Evolutionary conservation across 441 rosid species (phyloP).

Genomic region (Viola pubescens): DNA sequence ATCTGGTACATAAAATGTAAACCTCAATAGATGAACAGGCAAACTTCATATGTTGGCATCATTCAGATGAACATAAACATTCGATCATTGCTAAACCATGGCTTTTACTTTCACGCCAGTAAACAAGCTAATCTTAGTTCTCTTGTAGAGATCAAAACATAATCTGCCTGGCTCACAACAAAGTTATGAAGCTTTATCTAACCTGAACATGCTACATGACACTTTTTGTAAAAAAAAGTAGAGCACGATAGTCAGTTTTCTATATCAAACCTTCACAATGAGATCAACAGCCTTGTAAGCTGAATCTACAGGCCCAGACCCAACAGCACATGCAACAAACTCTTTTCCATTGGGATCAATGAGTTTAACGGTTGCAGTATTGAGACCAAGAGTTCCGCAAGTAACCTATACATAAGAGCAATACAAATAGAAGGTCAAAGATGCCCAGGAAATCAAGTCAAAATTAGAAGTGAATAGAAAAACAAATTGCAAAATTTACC

Average conservation of each 20-base stretch:
- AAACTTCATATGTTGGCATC: no score
- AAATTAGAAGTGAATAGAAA: slow-evolving; percentile 1
- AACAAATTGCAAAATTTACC: slow-evolving; percentile 32
- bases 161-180: no score
- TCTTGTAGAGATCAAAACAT: no score
- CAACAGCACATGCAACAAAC: slow-evolving; percentile 66
- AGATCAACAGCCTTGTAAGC: slow-evolving; percentile 92
- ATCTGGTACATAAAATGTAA: no score
- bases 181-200: no score
- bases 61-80: no score
- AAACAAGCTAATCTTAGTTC: no score
- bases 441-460: not conserved
- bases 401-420: slow-evolving; percentile 60
- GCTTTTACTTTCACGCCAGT: no score
- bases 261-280: slow-evolving; percentile 55
- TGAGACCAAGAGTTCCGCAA: slow-evolving; percentile 84
- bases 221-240: no score
- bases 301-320: slow-evolving; percentile 90
- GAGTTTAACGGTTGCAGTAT: slow-evolving; percentile 90
- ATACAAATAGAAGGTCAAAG: slow-evolving; percentile 23
- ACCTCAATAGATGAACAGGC: no score
- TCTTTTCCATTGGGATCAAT: slow-evolving; percentile 53
- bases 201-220: no score
- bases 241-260: not conserved
- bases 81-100: no score